Base-by-base conservation (phyloP, 2,329 filamentous ascomycete species). In the Coleophoma cylindrospora region DNA sequence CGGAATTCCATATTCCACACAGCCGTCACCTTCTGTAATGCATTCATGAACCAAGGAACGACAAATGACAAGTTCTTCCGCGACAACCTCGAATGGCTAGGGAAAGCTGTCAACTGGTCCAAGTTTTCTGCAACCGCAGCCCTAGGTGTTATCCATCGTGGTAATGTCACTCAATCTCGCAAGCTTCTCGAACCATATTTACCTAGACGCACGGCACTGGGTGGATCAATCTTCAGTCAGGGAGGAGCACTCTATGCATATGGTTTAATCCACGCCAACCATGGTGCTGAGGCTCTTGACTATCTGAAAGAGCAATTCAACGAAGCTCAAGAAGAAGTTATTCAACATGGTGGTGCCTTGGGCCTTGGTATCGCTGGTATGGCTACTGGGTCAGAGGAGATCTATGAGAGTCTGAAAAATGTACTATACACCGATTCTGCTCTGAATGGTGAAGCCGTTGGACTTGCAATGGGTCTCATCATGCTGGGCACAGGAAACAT, bases 1-100 rank as follows among this genome's bases (percentile, higher is more conserved):
- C 83, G 95, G 48, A 97, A 96, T 72, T 97, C 92, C 33, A 99
- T 99, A 60, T 97, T 97, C 79, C 94, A 99, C 70, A 95, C 91
- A 1, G 91, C 91, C 4, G 90, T 99, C 50, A 97, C 94, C 1
- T 94, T 99, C 64, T 94, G 92, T 64, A 97, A 97, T 63, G 94
- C 91, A 11, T 97, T 99, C 68, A 99, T 99, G 94, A 95, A 99
- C 67, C 91, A 95, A 48, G 95, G 94, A 52, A 99, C 94, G 1
- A 96, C 92, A 0, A 94, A 96, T 62, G 94, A 99, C 72, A 95
- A 92, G 64, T 99, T 99, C 74, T 97, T 99, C 82, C 83, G 95
- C 8, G 91, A 97, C 64, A 99, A 99, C 66, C 73, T 99, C 21
- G 94, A 99, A 58, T 99, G 94, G 94, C 74, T 99, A 3, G 91